Percentiles rank a stretch among this genome's conserved stretches.
phyloP scores from a whole-genome alignment of 805 yeast genomes.

The Kodamaea fukazawae region DNA sequence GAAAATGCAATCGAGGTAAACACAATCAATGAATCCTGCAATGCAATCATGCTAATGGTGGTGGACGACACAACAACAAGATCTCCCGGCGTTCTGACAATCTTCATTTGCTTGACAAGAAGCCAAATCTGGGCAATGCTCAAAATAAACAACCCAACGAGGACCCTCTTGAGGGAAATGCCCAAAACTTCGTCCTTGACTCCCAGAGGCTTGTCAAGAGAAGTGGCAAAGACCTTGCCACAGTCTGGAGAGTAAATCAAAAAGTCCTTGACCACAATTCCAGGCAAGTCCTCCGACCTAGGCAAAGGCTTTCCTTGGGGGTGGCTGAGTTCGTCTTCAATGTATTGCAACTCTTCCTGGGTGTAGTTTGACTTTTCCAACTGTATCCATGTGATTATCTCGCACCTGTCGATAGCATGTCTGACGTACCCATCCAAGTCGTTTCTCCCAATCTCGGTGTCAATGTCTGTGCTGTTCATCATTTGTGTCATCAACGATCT shows the following conservation, averaged over 20 bases:
- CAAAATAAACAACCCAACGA: constrained; percentile 46
- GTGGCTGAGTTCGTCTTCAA: constrained; percentile 68
- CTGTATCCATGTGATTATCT: constrained; percentile 66
- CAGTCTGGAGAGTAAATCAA: constrained; percentile 87
- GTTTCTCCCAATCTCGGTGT: constrained; percentile 37
- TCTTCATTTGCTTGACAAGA: constrained; percentile 66
- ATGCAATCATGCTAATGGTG: constrained; percentile 58
- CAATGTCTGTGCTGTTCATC: constrained; percentile 41
- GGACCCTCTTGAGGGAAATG: constrained; percentile 36
- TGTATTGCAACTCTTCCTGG: constrained; percentile 49
- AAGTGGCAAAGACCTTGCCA: constrained; percentile 48
- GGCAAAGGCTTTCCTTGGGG: constrained; percentile 82
- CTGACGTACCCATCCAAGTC: constrained; percentile 35
- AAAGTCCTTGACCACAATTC: constrained; percentile 51
- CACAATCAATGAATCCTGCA: constrained; percentile 71
- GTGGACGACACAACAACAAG: constrained; percentile 60
- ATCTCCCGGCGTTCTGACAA: constrained; percentile 75
- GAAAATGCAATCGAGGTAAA: constrained; percentile 56
- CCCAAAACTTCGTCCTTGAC: constrained; percentile 51
- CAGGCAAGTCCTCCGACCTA: constrained; percentile 43
- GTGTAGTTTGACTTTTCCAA: constrained; percentile 57
- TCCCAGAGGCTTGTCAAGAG: constrained; percentile 42
- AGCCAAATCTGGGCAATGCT: constrained; percentile 51
- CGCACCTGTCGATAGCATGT: constrained; percentile 52
- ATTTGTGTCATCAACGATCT: constrained; percentile 44